Percentiles rank a stretch among this genome's conserved stretches.
phyloP scores from a whole-genome alignment of 257 asterid genomes.

The Pogostemon cablin region DNA sequence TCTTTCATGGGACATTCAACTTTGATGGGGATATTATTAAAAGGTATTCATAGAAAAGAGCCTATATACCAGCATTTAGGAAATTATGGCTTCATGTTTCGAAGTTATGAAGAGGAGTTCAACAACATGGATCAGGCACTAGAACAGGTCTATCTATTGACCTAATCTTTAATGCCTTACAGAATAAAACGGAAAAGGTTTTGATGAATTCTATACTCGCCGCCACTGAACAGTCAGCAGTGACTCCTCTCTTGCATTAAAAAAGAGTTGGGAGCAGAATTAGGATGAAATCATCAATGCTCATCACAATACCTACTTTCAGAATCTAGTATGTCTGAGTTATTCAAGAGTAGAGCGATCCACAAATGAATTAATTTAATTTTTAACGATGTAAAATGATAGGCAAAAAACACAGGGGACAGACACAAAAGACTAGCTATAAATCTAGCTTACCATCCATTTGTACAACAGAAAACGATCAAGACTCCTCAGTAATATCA shows the following conservation, averaged over 20 bases:
- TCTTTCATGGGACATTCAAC: background rate
- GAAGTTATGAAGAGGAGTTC: background rate
- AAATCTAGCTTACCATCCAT: conserved; percentile 38
- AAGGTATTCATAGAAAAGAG: background rate
- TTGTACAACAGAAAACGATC: conserved; percentile 30
- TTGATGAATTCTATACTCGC: background rate
- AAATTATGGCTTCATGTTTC: background rate
- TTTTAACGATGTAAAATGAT: background rate
- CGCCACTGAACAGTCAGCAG: background rate
- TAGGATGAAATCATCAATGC: conserved; percentile 4
- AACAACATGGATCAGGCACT: conserved; percentile 7
- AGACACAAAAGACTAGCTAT: background rate
- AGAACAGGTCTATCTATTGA: conserved; percentile 1
- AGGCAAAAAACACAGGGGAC: background rate
- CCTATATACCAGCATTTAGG: background rate
- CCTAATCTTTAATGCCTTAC: conserved; percentile 2
- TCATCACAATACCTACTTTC: background rate
- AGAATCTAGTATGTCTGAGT: background rate
- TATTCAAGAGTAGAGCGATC: background rate
- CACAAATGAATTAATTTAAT: background rate
- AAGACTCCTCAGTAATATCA: conserved; percentile 41
- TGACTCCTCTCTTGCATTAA: background rate
- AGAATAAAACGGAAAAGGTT: background rate
- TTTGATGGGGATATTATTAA: background rate
- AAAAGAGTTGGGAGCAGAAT: background rate